Evolutionary conservation across 75 land plant species (phyloP), one percentile per base, ranked within the genome.

Genomic region (Larix kaempferi): DNA sequence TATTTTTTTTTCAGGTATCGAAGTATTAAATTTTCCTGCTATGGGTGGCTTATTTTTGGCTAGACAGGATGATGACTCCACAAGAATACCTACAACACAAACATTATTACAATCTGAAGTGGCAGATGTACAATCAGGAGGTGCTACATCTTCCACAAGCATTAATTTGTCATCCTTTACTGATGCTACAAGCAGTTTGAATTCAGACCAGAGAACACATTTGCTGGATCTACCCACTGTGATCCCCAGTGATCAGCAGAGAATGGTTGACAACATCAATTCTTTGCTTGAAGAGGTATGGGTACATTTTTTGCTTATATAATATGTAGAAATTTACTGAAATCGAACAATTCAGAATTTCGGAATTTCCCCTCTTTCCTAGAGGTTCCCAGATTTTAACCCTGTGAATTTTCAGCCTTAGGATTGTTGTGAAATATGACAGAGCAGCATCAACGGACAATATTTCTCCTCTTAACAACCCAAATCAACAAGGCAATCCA

Each of bases 211-310:
- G 39, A 26, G 25, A 52, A 74, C 33, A 79, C 17, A n/a, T 65
- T 5, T 56, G 82, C 73, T 79, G 44, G 78, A 60, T 74, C 39
- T 71, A 27, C 63, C 84, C 52, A 60, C 78, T 44, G 74, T 67
- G 71, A 71, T 94, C 57, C 92, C 97, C 55, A 29, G 80, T 49
- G 99, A 94, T 74, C 88, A 94, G 75, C 61, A 82, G 79, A 86
- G 83, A 84, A 88, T 84, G 84, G 83, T 96, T 80, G 83, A 88
- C 25, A 92, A 88, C 78, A 94, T 96, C 49, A 88, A 88, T 71
- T 63, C 83, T 56, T 80, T 94, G 52, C 83, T 96, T 35, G 82
- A 90, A 55, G 97, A 94, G 92, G 97, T 94, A 85, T n/a, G 4
- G 33, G 22, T 72, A 44, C 10, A 44, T 79, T 59, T 55, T 10